Base-by-base conservation (phyloP, 768 basidiomycete genomes). In the Xerocomellus chrysenteron region DNA sequence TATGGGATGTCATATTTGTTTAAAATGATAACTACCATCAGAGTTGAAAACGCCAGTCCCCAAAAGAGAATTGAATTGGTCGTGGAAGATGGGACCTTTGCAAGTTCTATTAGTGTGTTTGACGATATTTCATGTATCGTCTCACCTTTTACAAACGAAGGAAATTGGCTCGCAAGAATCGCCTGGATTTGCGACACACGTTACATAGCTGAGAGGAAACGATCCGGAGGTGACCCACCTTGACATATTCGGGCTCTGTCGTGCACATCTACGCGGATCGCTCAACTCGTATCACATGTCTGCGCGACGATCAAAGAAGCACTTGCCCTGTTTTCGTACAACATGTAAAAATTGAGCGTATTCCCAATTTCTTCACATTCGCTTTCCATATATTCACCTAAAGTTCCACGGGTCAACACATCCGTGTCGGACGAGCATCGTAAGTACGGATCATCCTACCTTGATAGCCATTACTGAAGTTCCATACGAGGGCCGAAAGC, bases 381-480 rank as follows among this genome's bases (percentile, higher is more conserved):
- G n/a, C 30, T 3, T 4, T 9, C 33, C 1, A 50, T 0, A 6
- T 44, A 55, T 19, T 68, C 68, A 39, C 41, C 68, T 71, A 39
- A 21, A 4, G 0, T 5, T 10, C 21, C 19, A 11, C 14, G 0
- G 13, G 28, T 65, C 44, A 55, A 21, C 42, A 39, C 28, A 8
- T 17, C 21, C 37, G 5, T 16, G 17, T 13, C 12, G 16, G n/a
- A n/a, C 7, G 21, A 58, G 7, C 3, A 16, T 12, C 12, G 5
- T 40, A 24, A 21, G 19, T 1, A 12, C 2, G 16, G 30, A 35
- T 16, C 24, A 2, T 55, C 76, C 8, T 56, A 78, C 84, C 81
- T 19, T 76, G 75, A 66, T 85, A 84, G 1, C 82, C 84, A 40
- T 64, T 62, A 4, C 69, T 67, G 51, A 75, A 76, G 33, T 76